Base-by-base conservation (phyloP, 2,329 filamentous ascomycete species). In the Beauveria sp. region DNA sequence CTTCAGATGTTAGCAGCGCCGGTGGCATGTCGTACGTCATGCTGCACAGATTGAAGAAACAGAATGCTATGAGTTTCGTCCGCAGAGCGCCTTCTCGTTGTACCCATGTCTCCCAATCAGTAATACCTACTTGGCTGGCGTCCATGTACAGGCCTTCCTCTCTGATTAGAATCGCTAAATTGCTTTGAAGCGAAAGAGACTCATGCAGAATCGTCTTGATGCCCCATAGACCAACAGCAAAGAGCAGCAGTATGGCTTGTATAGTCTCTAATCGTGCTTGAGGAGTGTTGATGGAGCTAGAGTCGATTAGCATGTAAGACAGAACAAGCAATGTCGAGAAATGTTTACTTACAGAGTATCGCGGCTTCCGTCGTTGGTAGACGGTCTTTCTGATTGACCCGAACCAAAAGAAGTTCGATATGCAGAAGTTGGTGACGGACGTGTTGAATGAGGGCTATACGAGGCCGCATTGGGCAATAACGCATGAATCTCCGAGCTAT, bases 211-310 rank as follows among this genome's bases (percentile, higher is more conserved):
- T 84, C 1, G 81, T 80, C 64, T 84, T 85, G 34, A 82, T 81
- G 2, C 82, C 83, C 84, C 84, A 87, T 6, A 86, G 77, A 0
- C 83, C 84, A 9, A 85, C 79, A 0, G 82, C 81, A 65, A 86
- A 85, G 5, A 87, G 77, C 1, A 88, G 70, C 0, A 88, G 72
- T 1, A 88, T 76, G 3, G 85, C 82, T 67, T 88, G 86, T 3
- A 87, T 87, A 0, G 85, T 88, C 69, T 88, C 85, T 50, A 88
- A 77, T 0, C 83, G 76, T 3, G 83, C 79, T 66, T 84, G 81
- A 0, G 82, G 81, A 0, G 82, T 84, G 62, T 85, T 88, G 1
- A 82, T 79, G 14, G 82, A 83, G 67, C 83, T 84, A 38, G 24
- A 7, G 16, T 8, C 26, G 18, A 16, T 60, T 42, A 43, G 16